phyloP scores from a whole-genome alignment of 306 rosid genomes.

The Psophocarpus tetragonolobus region DNA sequence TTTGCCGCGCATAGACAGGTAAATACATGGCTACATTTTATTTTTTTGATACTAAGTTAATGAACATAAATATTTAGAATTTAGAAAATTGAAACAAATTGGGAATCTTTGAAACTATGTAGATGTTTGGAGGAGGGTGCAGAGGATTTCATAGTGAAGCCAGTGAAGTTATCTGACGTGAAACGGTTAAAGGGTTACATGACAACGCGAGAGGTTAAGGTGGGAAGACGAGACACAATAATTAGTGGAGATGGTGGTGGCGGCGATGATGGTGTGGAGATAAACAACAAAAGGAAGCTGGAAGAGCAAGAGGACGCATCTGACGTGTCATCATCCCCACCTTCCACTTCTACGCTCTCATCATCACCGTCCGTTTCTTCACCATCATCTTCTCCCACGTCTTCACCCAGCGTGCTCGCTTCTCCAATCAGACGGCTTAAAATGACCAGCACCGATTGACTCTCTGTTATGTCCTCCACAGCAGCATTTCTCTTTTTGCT shows the following conservation, averaged over 20 bases:
- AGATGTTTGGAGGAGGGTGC: slow-evolving; percentile 99
- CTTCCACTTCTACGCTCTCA: slow-evolving; percentile 42
- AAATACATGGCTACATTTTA: background rate
- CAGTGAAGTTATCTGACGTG: slow-evolving; percentile 90
- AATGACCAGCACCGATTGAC: slow-evolving; percentile 56
- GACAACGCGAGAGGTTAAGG: slow-evolving; percentile 55
- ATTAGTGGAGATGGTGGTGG: background rate
- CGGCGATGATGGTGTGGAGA: slow-evolving; percentile 10
- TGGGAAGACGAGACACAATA: slow-evolving; percentile 24
- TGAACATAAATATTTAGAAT: too few relatives aligned
- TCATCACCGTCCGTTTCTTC: slow-evolving; percentile 24
- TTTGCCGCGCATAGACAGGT: slow-evolving; percentile 92
- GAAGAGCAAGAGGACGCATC: slow-evolving; percentile 54
- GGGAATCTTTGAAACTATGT: background rate
- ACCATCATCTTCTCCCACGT: slow-evolving; percentile 44
- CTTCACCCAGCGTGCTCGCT: slow-evolving; percentile 56
- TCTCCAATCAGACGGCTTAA: slow-evolving; percentile 79
- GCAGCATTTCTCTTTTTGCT: background rate
- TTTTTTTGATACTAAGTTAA: background rate
- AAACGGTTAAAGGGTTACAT: slow-evolving; percentile 62
- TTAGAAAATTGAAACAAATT: background rate
- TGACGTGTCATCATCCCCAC: slow-evolving; percentile 60
- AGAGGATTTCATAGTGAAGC: slow-evolving; percentile 93
- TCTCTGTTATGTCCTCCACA: background rate
- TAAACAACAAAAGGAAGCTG: slow-evolving; percentile 73